Base-by-base conservation (phyloP, 495 filamentous ascomycete genomes). In the Pyrenopolyporus hunteri region DNA sequence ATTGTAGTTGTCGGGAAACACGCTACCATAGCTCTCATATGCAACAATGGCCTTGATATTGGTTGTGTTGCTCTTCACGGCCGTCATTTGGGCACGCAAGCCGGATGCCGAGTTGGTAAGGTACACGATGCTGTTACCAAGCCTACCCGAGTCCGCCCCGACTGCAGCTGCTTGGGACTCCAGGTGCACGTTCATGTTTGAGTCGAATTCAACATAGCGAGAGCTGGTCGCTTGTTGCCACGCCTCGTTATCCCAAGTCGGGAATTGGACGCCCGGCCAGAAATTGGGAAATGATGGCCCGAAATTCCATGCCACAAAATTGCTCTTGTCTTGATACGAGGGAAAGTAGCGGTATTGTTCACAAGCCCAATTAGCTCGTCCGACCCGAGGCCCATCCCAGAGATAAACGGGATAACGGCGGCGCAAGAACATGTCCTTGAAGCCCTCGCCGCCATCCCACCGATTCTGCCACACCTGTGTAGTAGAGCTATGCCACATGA, bases 391-490 rank as follows among this genome's bases (percentile, higher is more conserved):
- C 1, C 73, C 77, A 10, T 81, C 78, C 76, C 75, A 81, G 8
- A 80, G 72, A 54, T 75, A 79, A 25, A 81, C 77, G 14, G 77
- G 77, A 43, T 81, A 81, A 61, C 75, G 63, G 10, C 72, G 72
- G n/a, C 76, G 72, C 13, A 81, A 62, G 50, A 78, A 80, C 71
- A 71, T 76, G 67, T 81, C 79, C 63, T 80, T 80, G 69, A 73
- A 81, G 43, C 79, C 77, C 25, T 74, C 71, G 36, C 77, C 77
- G 32, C 76, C 79, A 64, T 75, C 77, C 74, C 74, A 81, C 2
- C 76, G 73, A 55, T 81, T 81, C 48, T 81, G 78, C 53, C 57
- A 80, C 6, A 71, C 73, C 59, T 81, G 78, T 3, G 76, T 78
- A 61, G 64, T 73, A 0, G 77, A 76, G 59, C 72, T 76, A 59